Evolutionary conservation across 352 stramenopile species (phyloP).

Genomic region (Pythium vanterpoolii): DNA sequence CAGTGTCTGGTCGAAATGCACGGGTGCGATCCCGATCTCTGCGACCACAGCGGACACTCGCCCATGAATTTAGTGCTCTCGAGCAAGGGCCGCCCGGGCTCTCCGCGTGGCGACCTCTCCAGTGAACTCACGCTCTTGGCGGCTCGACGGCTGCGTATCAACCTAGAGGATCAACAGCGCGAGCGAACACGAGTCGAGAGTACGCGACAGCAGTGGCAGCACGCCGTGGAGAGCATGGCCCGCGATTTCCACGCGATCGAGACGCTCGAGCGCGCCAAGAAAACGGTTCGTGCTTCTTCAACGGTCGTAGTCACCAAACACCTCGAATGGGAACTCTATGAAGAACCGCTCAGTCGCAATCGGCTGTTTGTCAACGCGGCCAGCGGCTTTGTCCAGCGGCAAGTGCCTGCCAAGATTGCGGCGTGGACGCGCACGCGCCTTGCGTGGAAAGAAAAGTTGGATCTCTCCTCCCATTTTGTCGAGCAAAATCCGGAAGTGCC

Average conservation of each 20-base stretch:
- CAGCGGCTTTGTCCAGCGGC: constrained; percentile 63
- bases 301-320: neutral
- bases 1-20: constrained; percentile 46
- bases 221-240: constrained; percentile 37
- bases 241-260: constrained; percentile 53
- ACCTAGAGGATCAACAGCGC: constrained; percentile 24
- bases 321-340: constrained; percentile 45
- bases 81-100: constrained; percentile 54
- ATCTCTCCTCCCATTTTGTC: constrained; percentile 39
- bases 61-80: constrained; percentile 47
- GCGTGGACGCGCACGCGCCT: constrained; percentile 32
- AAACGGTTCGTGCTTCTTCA: constrained; percentile 26
- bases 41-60: constrained; percentile 39
- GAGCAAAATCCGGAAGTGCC: constrained; percentile 43
- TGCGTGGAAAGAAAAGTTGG: constrained; percentile 70
- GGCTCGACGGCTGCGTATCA: constrained; percentile 30
- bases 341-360: constrained; percentile 56
- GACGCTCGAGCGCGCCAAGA: constrained; percentile 36
- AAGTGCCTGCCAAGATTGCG: constrained; percentile 44
- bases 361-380: constrained; percentile 54
- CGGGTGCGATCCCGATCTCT: constrained; percentile 48
- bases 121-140: constrained; percentile 31
- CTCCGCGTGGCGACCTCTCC: constrained; percentile 37
- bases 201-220: constrained; percentile 36
- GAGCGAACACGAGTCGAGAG: constrained; percentile 34